Percentiles rank a stretch among this genome's conserved stretches.
phyloP scores from a whole-genome alignment of 176 grass and related monocot species.

The Carex pumila region DNA sequence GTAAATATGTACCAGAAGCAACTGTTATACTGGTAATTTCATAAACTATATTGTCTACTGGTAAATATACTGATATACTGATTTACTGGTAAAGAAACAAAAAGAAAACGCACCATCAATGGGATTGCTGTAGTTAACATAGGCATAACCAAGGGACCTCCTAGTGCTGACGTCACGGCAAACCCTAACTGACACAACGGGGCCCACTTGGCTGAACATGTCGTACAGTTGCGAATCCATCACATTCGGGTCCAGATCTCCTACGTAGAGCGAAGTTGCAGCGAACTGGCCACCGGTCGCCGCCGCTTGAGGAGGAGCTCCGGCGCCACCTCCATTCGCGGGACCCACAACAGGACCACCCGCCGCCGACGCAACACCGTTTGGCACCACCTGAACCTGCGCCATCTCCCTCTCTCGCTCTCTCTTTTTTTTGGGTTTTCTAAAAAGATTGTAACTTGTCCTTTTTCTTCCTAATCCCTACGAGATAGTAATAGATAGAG shows the following conservation, averaged over 20 bases:
- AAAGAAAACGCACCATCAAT: constrained; percentile 38
- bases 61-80: too few species aligned
- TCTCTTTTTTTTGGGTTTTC: not conserved
- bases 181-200: constrained; percentile 84
- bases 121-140: constrained; percentile 86
- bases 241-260: constrained; percentile 77
- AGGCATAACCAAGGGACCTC: constrained; percentile 87
- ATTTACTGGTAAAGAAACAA: too few species aligned
- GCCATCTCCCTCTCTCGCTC: not conserved
- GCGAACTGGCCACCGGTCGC: constrained; percentile 27
- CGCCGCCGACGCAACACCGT: constrained; percentile 11
- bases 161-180: constrained; percentile 77
- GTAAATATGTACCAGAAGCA: too few species aligned
- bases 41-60: too few species aligned
- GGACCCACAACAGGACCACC: constrained; percentile 6
- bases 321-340: not conserved
- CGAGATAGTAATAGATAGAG: constrained; percentile 1
- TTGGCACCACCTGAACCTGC: constrained; percentile 1
- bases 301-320: not conserved
- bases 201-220: constrained; percentile 79
- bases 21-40: too few species aligned
- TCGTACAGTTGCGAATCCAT: constrained; percentile 86
- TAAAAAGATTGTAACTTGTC: not conserved
- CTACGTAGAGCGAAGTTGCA: constrained; percentile 83
- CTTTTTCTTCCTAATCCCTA: not conserved